A percentile compares a stretch with the other conserved stretches of the same genome.
phyloP scores from a whole-genome alignment of 495 filamentous ascomycete genomes.

The Paragyromitra xinjiangensis region DNA sequence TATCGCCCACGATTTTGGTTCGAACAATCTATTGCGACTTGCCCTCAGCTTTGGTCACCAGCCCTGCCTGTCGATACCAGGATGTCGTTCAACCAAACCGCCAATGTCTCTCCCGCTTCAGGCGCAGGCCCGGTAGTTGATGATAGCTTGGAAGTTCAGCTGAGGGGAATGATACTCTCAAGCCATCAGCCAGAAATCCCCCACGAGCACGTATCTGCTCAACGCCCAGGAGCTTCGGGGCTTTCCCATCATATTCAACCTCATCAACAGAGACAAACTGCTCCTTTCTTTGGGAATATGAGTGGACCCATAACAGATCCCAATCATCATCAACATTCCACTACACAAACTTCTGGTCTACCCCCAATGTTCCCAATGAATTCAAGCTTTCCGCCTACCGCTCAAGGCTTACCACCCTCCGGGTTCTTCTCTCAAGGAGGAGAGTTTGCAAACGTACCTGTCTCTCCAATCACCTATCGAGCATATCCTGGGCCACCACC shows the following conservation, averaged over 20 bases:
- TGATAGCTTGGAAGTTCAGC: conserved; percentile 35
- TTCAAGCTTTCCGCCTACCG: conserved; percentile 8
- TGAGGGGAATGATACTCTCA: conserved; percentile 51
- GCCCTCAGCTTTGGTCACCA: not conserved
- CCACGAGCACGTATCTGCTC: conserved; percentile 3
- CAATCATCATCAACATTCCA: conserved; percentile 11
- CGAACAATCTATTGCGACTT: not conserved
- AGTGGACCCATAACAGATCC: not conserved
- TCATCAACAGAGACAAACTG: conserved; percentile 23
- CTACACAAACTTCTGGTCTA: conserved; percentile 18
- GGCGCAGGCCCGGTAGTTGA: not conserved
- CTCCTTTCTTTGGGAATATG: conserved; percentile 30
- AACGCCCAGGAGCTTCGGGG: not conserved
- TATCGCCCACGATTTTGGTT: not conserved
- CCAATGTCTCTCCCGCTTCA: conserved; percentile 6
- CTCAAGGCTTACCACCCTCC: conserved; percentile 40
- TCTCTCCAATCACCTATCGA: conserved; percentile 15
- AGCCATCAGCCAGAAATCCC: conserved; percentile 17
- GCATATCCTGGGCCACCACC: conserved; percentile 22
- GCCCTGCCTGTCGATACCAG: conserved; percentile 4
- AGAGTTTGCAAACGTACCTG: conserved; percentile 24
- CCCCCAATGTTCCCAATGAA: conserved; percentile 25
- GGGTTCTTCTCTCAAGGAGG: conserved; percentile 24
- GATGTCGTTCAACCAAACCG: conserved; percentile 37
- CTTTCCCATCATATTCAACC: conserved; percentile 6